phyloP scores from a whole-genome alignment of 805 yeast species.

The Tetrapisispora arboricola region DNA sequence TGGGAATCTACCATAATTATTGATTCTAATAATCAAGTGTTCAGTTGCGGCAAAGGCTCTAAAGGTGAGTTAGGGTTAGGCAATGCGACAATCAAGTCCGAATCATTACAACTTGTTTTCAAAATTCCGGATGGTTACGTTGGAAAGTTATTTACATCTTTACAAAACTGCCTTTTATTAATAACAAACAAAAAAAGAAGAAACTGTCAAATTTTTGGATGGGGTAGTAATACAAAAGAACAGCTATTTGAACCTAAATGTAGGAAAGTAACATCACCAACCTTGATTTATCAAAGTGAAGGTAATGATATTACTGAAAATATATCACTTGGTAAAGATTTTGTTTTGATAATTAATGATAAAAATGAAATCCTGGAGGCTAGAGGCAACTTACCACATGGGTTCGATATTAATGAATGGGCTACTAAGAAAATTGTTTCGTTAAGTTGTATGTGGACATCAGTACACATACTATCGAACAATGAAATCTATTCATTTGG shows the following conservation, averaged over 20 bases:
- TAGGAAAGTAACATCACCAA: slow-evolving; percentile 11
- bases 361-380: slow-evolving; percentile 8
- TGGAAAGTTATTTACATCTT: slow-evolving; percentile 20
- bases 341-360: slow-evolving; percentile 12
- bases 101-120: slow-evolving; percentile 8
- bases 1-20: slow-evolving; percentile 67
- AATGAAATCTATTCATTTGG: slow-evolving; percentile 44
- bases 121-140: neutral
- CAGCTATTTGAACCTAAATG: slow-evolving; percentile 30
- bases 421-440: neutral
- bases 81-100: slow-evolving; percentile 3
- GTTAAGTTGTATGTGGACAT: slow-evolving; percentile 60
- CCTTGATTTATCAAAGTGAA: slow-evolving; percentile 10
- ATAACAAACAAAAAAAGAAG: slow-evolving; percentile 46
- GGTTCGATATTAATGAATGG: slow-evolving; percentile 11
- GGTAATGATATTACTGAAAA: slow-evolving; percentile 6
- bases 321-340: slow-evolving; percentile 25
- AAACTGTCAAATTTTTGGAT: slow-evolving; percentile 29
- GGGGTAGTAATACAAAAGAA: slow-evolving; percentile 43
- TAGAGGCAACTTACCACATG: slow-evolving; percentile 15
- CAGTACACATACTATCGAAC: slow-evolving; percentile 41
- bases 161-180: slow-evolving; percentile 54
- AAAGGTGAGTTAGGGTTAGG: slow-evolving; percentile 70
- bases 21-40: slow-evolving; percentile 32
- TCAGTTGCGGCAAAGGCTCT: slow-evolving; percentile 50